phyloP scores from a whole-genome alignment of 257 asterid species.

The Marsdenia floribunda region DNA sequence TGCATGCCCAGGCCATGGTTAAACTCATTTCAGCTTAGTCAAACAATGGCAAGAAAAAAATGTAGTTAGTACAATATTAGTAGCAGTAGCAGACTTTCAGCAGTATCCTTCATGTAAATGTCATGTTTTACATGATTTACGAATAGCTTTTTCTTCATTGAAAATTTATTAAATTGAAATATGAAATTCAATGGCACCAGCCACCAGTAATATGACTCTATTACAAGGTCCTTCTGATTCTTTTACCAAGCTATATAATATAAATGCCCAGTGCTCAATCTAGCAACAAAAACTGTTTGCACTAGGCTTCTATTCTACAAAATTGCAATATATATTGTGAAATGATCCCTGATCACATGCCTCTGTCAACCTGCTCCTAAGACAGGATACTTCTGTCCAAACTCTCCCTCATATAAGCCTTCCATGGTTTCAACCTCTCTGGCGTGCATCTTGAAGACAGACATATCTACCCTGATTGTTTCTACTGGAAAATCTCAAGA shows the following conservation, averaged over 20 bases:
- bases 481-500: too few species aligned
- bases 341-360: neutral
- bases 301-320: neutral
- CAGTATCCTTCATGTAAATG: slow-evolving; percentile 1
- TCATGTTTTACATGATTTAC: neutral
- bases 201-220: too few species aligned
- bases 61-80: neutral
- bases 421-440: neutral
- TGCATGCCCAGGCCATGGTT: slow-evolving; percentile 71
- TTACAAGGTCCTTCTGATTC: too few species aligned
- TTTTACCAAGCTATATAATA: too few species aligned
- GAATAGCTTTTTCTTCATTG: neutral
- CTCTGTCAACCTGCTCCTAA: neutral
- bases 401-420: neutral
- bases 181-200: neutral
- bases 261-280: neutral
- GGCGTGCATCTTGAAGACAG: neutral
- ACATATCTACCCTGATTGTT: too few species aligned
- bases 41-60: neutral
- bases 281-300: neutral
- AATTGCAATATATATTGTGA: neutral
- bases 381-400: too few species aligned
- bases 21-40: slow-evolving; percentile 50
- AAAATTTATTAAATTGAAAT: neutral
- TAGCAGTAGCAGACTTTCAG: slow-evolving; percentile 1